phyloP scores from a whole-genome alignment of 1,284 basidiomycete species.

The Coniferiporia sulphurascens region DNA sequence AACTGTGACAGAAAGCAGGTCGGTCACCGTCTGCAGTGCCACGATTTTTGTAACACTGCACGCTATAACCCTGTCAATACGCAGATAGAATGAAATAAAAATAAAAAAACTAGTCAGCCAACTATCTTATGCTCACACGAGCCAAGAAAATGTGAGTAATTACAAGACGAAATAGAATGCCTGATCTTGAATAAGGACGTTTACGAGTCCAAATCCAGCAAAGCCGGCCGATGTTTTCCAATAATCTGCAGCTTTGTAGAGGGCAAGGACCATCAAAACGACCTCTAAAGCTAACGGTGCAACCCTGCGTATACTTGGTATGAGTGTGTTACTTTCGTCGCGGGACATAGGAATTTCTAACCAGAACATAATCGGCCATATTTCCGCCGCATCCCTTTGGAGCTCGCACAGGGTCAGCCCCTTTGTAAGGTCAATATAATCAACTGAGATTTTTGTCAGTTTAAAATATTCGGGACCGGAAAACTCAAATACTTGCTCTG shows the following conservation, averaged over 20 bases:
- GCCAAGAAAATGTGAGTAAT: neutral
- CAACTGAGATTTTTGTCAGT: neutral
- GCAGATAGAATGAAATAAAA: neutral
- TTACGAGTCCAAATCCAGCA: neutral
- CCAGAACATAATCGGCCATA: slow-evolving; percentile 2
- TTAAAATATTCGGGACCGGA: neutral
- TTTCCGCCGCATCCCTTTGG: neutral
- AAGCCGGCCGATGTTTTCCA: neutral
- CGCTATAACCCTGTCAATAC: neutral
- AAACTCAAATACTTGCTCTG: neutral
- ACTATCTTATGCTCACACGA: too few species aligned
- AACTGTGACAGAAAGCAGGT: neutral
- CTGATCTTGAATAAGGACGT: slow-evolving; percentile 4
- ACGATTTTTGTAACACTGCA: neutral
- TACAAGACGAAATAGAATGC: slow-evolving; percentile 4
- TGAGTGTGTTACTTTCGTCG: neutral
- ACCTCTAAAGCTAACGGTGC: neutral
- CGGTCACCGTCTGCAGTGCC: neutral
- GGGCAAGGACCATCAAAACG: slow-evolving; percentile 1
- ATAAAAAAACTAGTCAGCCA: too few species aligned
- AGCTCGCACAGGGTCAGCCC: neutral
- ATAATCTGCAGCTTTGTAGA: neutral
- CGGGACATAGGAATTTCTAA: neutral
- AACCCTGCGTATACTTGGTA: neutral
- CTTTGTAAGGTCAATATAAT: neutral